These are phyloP conservation scores for Arbutus unedo DNA, from an alignment of 148 eudicot species.

Conservation along the genomic window DNA sequence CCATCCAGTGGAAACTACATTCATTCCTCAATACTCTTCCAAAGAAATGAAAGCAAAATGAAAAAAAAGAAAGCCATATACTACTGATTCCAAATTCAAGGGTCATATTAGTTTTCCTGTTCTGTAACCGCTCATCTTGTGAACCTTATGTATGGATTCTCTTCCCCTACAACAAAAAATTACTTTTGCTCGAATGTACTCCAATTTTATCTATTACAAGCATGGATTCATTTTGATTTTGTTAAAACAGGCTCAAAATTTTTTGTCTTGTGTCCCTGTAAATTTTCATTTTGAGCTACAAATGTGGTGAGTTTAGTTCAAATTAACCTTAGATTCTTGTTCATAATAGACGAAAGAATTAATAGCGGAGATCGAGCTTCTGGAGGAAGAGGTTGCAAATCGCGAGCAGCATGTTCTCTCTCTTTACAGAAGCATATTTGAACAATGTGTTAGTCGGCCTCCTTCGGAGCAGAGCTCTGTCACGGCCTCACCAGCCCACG, in stretches of 20 bases:
- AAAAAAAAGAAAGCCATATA: background rate
- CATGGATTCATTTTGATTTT: background rate
- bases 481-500: slow-evolving; percentile 64
- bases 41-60: background rate
- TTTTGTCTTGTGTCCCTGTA: background rate
- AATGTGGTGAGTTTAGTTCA: background rate
- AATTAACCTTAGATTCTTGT: slow-evolving; percentile 5
- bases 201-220: background rate
- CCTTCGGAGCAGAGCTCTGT: slow-evolving; percentile 72
- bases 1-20: background rate
- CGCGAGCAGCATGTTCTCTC: slow-evolving; percentile 87
- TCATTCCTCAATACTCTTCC: background rate
- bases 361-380: slow-evolving; percentile 77
- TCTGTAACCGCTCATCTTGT: background rate
- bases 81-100: background rate
- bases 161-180: background rate
- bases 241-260: background rate
- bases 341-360: slow-evolving; percentile 71
- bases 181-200: background rate
- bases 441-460: slow-evolving; percentile 69
- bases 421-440: slow-evolving; percentile 83
- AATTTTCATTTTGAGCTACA: background rate
- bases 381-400: slow-evolving; percentile 90
- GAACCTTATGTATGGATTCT: background rate
- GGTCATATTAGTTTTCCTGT: background rate